Percentiles rank a stretch among this genome's conserved stretches.
Evolutionary conservation across 1,284 basidiomycete species (phyloP).

Genomic region (Singerocomus rubriflavus): DNA sequence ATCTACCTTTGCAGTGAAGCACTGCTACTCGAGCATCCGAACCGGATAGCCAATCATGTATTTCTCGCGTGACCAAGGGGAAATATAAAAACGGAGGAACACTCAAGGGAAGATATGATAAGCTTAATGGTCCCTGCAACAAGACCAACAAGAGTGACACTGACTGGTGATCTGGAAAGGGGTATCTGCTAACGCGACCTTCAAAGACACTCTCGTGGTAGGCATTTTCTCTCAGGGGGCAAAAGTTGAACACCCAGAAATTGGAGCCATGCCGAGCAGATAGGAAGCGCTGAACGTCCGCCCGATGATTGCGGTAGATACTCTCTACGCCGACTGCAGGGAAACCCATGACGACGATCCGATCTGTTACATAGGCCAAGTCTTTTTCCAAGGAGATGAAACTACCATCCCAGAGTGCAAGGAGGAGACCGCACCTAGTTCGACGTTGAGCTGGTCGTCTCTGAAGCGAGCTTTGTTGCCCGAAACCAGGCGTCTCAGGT

Average conservation of each 20-base stretch:
- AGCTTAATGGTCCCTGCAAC: not conserved
- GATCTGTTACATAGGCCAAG: conserved; percentile 79
- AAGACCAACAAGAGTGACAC: conserved; percentile 45
- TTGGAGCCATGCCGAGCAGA: conserved; percentile 71
- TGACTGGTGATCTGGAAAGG: conserved; percentile 87
- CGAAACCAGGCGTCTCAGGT: conserved; percentile 66
- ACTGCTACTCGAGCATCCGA: conserved; percentile 73
- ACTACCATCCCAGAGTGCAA: not conserved
- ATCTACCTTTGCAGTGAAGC: conserved; percentile 83
- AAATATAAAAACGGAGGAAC: conserved; percentile 82
- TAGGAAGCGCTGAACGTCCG: conserved; percentile 78
- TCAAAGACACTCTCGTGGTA: conserved; percentile 62
- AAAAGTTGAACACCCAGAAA: conserved; percentile 88
- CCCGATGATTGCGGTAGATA: conserved; percentile 77
- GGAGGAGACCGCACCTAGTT: conserved; percentile 47
- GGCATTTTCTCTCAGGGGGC: conserved; percentile 71
- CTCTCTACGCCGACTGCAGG: conserved; percentile 80
- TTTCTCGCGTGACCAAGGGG: conserved; percentile 74
- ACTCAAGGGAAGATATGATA: conserved; percentile 33
- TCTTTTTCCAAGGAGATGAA: conserved; percentile 40
- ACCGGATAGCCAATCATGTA: conserved; percentile 72
- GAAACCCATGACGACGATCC: conserved; percentile 87
- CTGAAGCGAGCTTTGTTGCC: conserved; percentile 76
- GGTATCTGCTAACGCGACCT: conserved; percentile 77
- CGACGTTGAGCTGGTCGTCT: conserved; percentile 64